phyloP scores from a whole-genome alignment of 1,139 yeast species.

The Lodderomyces oxycetoniae region DNA sequence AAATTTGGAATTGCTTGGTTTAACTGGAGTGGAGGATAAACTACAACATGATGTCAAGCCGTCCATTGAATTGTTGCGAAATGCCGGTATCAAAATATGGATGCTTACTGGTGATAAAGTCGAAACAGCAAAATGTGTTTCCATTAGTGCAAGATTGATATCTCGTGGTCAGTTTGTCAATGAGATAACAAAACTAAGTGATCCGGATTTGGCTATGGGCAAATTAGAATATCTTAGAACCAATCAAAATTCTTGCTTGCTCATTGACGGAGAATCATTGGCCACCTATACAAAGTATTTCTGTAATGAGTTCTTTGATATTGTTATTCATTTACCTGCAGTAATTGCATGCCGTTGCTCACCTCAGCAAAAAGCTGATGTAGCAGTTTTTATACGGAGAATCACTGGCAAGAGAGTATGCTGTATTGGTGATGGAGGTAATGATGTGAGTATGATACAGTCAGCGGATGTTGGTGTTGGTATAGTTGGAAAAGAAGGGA shows the following conservation, averaged over 20 bases:
- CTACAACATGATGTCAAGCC: constrained; percentile 87
- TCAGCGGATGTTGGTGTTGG: constrained; percentile 99
- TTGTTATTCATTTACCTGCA: constrained; percentile 76
- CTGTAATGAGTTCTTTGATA: constrained; percentile 66
- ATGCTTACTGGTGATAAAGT: constrained; percentile 99
- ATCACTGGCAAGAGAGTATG: constrained; percentile 87
- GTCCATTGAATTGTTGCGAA: constrained; percentile 83
- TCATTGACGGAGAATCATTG: constrained; percentile 93
- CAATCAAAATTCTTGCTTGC: constrained; percentile 68
- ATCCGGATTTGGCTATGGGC: constrained; percentile 61
- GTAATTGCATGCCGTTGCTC: constrained; percentile 98
- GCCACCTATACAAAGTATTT: constrained; percentile 60
- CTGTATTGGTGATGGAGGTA: constrained; percentile 99
- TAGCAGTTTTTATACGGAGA: constrained; percentile 73
- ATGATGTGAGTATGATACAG: constrained; percentile 98
- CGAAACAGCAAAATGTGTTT: constrained; percentile 96
- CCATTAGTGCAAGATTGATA: constrained; percentile 87
- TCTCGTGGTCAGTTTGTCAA: constrained; percentile 93
- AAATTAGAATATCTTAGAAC: constrained; percentile 67
- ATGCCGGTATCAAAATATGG: constrained; percentile 98
- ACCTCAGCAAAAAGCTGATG: constrained; percentile 98
- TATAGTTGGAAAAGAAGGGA: constrained; percentile 97
- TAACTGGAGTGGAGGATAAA: constrained; percentile 97
- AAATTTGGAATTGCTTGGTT: constrained; percentile 80
- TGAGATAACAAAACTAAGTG: constrained; percentile 63